Evolutionary conservation across 2,329 filamentous ascomycete species (phyloP), one percentile per base, ranked within the genome.

Genomic region (Xylogone sp.): DNA sequence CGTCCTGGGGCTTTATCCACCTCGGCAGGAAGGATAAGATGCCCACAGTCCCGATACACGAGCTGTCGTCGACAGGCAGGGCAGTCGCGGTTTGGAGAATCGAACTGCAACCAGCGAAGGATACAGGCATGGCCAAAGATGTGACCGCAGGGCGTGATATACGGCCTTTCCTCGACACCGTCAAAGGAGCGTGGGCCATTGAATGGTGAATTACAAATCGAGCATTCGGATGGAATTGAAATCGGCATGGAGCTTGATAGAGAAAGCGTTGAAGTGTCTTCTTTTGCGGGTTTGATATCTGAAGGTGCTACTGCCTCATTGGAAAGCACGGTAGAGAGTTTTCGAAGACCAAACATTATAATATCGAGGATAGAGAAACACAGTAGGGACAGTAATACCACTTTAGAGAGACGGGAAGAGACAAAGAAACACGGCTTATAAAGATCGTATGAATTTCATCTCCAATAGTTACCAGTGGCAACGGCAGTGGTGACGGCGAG

Each of bases 61-160:
- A 64, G 64, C 21, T 21, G 27, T 4, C 61, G 48, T 3, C 63
- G 47, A 50, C 63, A 65, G 12, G 46, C 45, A 2, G 63, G 63
- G 46, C 63, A 65, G 24, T 63, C 56, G 19, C 52, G 50, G 39
- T 61, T 49, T 0, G 42, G 43, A 13, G 60, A 63, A 7, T 58
- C 54, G 21, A 20, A 49, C 19, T 56, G 50, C 1, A 65, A 50
- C 62, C 62, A 65, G 2, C 58, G 59, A 6, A 49, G 34, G 13
- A 64, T 63, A 31, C 62, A 65, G 19, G 54, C 34, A 12, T 46
- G 53, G 0, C 62, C 62, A 43, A 65, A 65, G 22, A 58, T 45
- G 31, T 65, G 62, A 2, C 51, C 51, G 21, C 62, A 65, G 1
- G 62, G 62, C 3, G 64, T 47, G 9, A 58, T 51, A 20, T 50